These are phyloP conservation scores for Hippophae tibetana DNA, from an alignment of 306 rosid genomes.

Conservation along the genomic window DNA sequence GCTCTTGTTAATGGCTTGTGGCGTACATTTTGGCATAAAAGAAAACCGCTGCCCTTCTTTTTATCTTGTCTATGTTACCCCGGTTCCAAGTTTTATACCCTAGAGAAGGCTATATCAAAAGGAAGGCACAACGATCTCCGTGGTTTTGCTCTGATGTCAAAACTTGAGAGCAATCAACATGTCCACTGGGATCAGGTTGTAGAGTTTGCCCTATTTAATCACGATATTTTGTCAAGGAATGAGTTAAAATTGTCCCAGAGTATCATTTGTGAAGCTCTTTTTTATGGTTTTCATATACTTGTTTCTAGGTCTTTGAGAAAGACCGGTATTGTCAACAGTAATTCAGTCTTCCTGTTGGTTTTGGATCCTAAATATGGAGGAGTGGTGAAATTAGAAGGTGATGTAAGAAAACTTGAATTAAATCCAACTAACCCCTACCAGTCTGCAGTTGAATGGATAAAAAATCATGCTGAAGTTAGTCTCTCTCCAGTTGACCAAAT, in stretches of 20 bases:
- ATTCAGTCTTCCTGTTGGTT: conserved; percentile 60
- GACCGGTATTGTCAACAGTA: conserved; percentile 40
- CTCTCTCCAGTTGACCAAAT: conserved; percentile 61
- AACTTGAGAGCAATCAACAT: conserved; percentile 39
- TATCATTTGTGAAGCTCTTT: conserved; percentile 70
- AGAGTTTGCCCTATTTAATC: conserved; percentile 64
- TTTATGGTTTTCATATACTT: conserved; percentile 86
- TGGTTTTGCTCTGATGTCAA: conserved; percentile 70
- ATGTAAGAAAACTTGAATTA: conserved; percentile 64
- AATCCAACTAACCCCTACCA: conserved; percentile 58
- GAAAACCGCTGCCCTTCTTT: conserved; percentile 58
- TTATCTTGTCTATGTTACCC: conserved; percentile 63
- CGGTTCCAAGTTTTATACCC: conserved; percentile 67
- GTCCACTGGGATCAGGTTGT: conserved; percentile 77
- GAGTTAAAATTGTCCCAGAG: conserved; percentile 37
- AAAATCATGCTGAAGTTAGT: conserved; percentile 47
- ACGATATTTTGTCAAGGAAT: conserved; percentile 44
- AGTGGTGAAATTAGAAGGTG: conserved; percentile 73
- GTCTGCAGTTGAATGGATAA: conserved; percentile 74
- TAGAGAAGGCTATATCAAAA: conserved; percentile 74
- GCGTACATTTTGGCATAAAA: conserved; percentile 93
- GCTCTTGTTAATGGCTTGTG: conserved; percentile 64
- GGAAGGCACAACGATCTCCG: conserved; percentile 55
- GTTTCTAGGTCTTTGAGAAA: conserved; percentile 68
- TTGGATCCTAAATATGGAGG: conserved; percentile 66